These are phyloP conservation scores for Calocybe gangraenosa DNA, from an alignment of 768 basidiomycete genomes.

Conservation along the genomic window DNA sequence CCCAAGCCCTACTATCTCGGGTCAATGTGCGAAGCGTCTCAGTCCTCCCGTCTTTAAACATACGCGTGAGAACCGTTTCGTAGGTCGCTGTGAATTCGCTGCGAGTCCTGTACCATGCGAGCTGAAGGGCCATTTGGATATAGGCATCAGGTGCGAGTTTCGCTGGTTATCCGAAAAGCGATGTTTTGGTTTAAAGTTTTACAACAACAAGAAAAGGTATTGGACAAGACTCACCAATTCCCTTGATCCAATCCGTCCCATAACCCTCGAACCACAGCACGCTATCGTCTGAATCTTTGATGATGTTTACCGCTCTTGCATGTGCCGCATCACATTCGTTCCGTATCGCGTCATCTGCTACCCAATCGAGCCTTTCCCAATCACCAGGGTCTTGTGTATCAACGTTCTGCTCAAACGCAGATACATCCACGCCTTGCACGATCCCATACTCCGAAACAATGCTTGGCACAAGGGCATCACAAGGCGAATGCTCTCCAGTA, in stretches of 20 bases:
- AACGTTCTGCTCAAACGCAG: slow-evolving; percentile 30
- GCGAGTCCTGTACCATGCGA: slow-evolving; percentile 84
- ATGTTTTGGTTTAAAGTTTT: background rate
- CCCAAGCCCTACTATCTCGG: slow-evolving; percentile 70
- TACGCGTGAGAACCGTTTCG: slow-evolving; percentile 86
- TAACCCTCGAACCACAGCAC: slow-evolving; percentile 80
- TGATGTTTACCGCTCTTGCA: slow-evolving; percentile 49
- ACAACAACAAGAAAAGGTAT: background rate
- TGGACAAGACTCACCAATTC: slow-evolving; percentile 44
- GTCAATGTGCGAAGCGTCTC: slow-evolving; percentile 83
- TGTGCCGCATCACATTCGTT: slow-evolving; percentile 57
- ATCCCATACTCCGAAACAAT: slow-evolving; percentile 83
- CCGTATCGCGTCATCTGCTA: slow-evolving; percentile 54
- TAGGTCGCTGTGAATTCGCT: slow-evolving; percentile 83
- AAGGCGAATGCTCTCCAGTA: slow-evolving; percentile 87
- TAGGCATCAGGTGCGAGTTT: slow-evolving; percentile 72
- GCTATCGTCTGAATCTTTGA: slow-evolving; percentile 78
- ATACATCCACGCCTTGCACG: slow-evolving; percentile 56
- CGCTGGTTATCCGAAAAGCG: no score
- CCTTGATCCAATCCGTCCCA: slow-evolving; percentile 86
- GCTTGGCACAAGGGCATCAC: slow-evolving; percentile 87
- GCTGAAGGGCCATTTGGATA: slow-evolving; percentile 87
- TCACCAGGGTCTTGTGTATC: slow-evolving; percentile 16
- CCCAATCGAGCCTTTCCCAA: slow-evolving; percentile 75
- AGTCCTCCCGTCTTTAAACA: slow-evolving; percentile 84